phyloP scores from a whole-genome alignment of 1,139 yeast genomes.

The Hemisphaericaspora lyxosophila region DNA sequence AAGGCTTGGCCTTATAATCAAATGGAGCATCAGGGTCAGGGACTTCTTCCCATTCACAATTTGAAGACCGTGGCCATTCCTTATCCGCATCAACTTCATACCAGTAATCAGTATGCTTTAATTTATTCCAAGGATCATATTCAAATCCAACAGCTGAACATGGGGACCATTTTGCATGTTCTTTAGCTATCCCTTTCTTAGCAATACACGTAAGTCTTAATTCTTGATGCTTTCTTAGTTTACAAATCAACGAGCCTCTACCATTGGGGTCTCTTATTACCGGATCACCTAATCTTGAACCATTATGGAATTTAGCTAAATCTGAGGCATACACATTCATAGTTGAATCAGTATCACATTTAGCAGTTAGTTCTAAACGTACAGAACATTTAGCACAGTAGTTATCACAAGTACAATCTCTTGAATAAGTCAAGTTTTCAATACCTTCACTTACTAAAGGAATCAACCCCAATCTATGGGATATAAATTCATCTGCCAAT shows the following conservation, averaged over 20 bases:
- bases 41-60: constrained; percentile 95
- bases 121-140: constrained; percentile 98
- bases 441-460: constrained; percentile 86
- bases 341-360: constrained; percentile 83
- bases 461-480: constrained; percentile 89
- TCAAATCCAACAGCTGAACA: constrained; percentile 97
- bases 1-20: constrained; percentile 82
- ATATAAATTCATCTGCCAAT: constrained; percentile 91
- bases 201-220: constrained; percentile 88
- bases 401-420: constrained; percentile 98
- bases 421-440: constrained; percentile 73
- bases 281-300: constrained; percentile 69
- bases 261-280: constrained; percentile 74
- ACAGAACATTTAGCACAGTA: constrained; percentile 96
- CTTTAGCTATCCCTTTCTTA: constrained; percentile 96
- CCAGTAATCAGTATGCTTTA: constrained; percentile 96
- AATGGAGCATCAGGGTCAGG: constrained; percentile 86
- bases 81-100: constrained; percentile 82
- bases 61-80: constrained; percentile 91
- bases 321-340: constrained; percentile 91
- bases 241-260: constrained; percentile 86
- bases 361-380: constrained; percentile 78
- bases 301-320: constrained; percentile 55
- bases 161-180: constrained; percentile 98
- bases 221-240: constrained; percentile 91